These are phyloP conservation scores for Nitzschia sp. DNA, from an alignment of 108 stramenopile genomes.

Conservation along the genomic window DNA sequence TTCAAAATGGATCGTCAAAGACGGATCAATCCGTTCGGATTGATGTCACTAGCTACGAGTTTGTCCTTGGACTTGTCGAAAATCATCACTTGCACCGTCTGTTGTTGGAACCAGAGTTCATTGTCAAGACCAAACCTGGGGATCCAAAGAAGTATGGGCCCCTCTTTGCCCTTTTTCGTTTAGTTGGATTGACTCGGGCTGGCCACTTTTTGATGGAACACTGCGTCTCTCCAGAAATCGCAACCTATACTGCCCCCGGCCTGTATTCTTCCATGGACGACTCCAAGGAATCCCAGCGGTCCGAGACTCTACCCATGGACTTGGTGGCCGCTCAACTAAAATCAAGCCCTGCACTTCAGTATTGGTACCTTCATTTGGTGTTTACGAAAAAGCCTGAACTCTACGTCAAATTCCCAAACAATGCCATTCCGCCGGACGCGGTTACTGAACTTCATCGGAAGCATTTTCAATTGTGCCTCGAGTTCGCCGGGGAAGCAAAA, in stretches of 20 bases:
- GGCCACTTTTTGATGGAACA: conserved; percentile 76
- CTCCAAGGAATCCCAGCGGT: conserved; percentile 15
- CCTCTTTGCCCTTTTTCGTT: conserved; percentile 59
- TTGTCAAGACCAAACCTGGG: conserved; percentile 11
- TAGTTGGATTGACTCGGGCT: conserved; percentile 59
- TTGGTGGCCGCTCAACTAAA: conserved; percentile 63
- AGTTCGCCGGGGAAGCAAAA: conserved; percentile 46
- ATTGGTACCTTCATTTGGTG: conserved; percentile 81
- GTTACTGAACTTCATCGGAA: conserved; percentile 70
- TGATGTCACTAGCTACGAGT: conserved; percentile 35
- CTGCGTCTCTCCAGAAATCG: conserved; percentile 50
- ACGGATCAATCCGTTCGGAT: conserved; percentile 7
- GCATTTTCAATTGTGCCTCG: conserved; percentile 69
- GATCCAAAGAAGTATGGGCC: conserved; percentile 19
- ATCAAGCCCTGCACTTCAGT: conserved; percentile 55
- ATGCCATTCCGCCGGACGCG: conserved; percentile 58
- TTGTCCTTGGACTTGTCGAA: conserved; percentile 63
- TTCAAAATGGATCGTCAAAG: conserved; percentile 11
- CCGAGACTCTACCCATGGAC: conserved; percentile 64
- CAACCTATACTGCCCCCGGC: conserved; percentile 15
- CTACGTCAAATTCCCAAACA: conserved; percentile 82
- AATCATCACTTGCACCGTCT: conserved; percentile 60
- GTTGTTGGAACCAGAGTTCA: conserved; percentile 53
- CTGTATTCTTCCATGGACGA: background rate
- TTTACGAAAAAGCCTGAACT: conserved; percentile 69